These are phyloP conservation scores for Przewalskia tangutica DNA, from an alignment of 257 asterid genomes.

Conservation along the genomic window DNA sequence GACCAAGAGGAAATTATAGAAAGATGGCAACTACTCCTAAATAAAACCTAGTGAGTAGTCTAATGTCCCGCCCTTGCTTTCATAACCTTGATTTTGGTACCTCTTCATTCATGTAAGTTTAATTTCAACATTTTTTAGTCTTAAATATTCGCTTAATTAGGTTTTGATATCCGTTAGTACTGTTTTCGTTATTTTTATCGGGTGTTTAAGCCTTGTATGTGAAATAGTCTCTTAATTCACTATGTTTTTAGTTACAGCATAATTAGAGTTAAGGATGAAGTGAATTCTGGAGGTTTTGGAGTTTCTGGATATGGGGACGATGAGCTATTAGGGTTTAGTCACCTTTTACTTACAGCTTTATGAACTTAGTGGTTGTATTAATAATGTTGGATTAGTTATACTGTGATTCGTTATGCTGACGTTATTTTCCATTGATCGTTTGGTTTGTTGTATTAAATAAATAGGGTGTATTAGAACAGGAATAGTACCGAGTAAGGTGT, in stretches of 20 bases:
- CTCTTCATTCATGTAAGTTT: not conserved
- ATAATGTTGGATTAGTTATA: too few relatives aligned
- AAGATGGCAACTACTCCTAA: not conserved
- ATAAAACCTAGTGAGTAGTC: not conserved
- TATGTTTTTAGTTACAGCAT: not conserved
- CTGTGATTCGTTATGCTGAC: too few relatives aligned
- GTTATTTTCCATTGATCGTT: too few relatives aligned
- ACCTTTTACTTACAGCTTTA: not conserved
- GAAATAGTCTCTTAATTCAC: too few relatives aligned
- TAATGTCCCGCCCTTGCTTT: not conserved
- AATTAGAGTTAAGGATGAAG: not conserved
- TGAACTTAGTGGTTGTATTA: not conserved
- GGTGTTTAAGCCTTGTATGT: not conserved
- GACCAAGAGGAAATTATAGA: not conserved
- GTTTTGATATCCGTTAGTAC: not conserved
- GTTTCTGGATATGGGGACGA: too few relatives aligned
- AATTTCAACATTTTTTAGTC: not conserved
- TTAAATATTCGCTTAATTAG: not conserved
- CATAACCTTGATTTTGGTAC: not conserved
- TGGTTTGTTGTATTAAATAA: too few relatives aligned
- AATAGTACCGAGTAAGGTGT: too few relatives aligned
- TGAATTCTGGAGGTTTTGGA: not conserved
- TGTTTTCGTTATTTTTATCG: not conserved
- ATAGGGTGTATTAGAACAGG: too few relatives aligned
- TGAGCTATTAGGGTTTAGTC: not conserved